Evolutionary conservation across 1,284 basidiomycete genomes (phyloP).

Genomic region (Ceratobasidium sp.): DNA sequence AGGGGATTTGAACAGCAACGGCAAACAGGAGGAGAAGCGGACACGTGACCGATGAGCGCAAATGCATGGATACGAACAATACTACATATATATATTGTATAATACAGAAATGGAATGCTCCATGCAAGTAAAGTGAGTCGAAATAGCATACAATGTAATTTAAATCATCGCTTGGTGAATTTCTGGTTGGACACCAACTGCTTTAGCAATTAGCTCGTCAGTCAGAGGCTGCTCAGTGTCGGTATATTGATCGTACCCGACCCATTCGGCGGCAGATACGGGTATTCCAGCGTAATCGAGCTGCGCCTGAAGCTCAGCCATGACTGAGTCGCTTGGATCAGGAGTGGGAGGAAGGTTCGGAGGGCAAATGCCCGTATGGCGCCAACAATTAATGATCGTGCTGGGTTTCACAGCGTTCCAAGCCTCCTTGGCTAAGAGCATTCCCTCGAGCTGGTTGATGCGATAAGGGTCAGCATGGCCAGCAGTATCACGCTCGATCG

Average conservation of each 20-base stretch:
- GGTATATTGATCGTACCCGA: not conserved
- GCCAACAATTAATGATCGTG: slow-evolving; percentile 40
- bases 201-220: not conserved
- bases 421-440: slow-evolving; percentile 47
- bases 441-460: slow-evolving; percentile 50
- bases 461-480: slow-evolving; percentile 50
- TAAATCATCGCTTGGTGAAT: not conserved
- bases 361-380: slow-evolving; percentile 20
- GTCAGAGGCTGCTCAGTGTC: not conserved
- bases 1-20: not conserved
- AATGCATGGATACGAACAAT: not conserved
- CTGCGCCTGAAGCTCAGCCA: not conserved
- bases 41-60: not conserved
- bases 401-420: slow-evolving; percentile 21
- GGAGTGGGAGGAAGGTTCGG: not conserved
- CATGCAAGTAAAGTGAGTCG: no score
- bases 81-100: no score
- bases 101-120: no score
- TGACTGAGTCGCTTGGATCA: not conserved
- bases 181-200: not conserved
- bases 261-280: not conserved
- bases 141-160: not conserved
- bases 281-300: not conserved
- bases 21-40: not conserved
- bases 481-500: slow-evolving; percentile 50